Base-by-base conservation (phyloP, 192 early-diverging fungal genomes). In the Coemansia sp. region DNA sequence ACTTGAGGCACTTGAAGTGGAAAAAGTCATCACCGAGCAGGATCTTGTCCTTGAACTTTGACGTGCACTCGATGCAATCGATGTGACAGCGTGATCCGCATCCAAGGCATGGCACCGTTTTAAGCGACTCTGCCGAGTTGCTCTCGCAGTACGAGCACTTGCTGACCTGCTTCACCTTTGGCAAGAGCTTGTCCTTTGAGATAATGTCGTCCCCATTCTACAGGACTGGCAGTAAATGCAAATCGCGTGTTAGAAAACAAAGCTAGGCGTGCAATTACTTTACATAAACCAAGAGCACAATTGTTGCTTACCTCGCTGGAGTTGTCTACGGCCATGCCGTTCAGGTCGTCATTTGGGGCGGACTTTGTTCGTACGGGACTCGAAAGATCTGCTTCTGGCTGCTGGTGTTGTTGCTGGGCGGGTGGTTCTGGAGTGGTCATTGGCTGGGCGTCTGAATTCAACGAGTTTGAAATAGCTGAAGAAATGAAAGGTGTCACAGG, bases 1-100 rank as follows among this genome's bases (percentile, higher is more conserved):
- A 88, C 19, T 59, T 68, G 34, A 46, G 46, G 68, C 86, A 88
- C 46, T 58, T 62, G 70, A 84, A 85, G 48, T 79, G 70, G 65
- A 80, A 88, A 56, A 83, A 85, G 63, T 88, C 85, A 47, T 88
- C 86, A 23, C 84, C 86, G 8, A 82, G 68, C 27, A 88, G 54
- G 3, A 84, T 84, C 42, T 69, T 72, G 53, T 65, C 51, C 53
- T 69, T 68, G 77, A 83, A 88, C 14, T 53, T 47, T 27, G 79
- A 69, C 45, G 83, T 59, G 34, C 72, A 58, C 17, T 64, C 58
- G 17, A 88, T 82, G 63, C 86, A 88, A 45, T 80, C 73, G 34
- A 75, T 70, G 49, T 79, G 77, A 65, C 74, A 77, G 36, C 74
- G 74, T 43, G 74, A 77, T 18, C 74, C 74, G 49, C 74, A 77